Conservation (phyloP, 768 basidiomycete species). For the Suillus sp. region DNA sequence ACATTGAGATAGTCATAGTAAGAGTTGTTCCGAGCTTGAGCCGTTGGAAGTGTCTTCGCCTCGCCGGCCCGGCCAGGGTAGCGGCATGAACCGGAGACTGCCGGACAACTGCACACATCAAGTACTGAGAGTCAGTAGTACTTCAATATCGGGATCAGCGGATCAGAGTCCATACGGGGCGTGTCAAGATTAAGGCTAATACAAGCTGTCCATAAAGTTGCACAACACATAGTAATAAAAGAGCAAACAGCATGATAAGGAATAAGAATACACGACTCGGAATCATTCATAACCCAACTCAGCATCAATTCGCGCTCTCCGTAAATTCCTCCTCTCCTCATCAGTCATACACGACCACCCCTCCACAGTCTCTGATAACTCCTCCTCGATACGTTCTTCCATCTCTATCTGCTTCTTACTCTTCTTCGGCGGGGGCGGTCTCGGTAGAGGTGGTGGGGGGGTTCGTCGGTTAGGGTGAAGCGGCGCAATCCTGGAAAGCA, state of each 20-base stretch:
- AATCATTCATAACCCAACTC: conserved; percentile 60
- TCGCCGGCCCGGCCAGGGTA: background rate
- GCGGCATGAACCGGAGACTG: no score
- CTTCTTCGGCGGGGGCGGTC: conserved; percentile 73
- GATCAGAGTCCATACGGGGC: background rate
- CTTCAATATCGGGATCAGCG: no score
- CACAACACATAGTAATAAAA: background rate
- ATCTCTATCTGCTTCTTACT: conserved; percentile 75
- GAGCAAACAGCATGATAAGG: background rate
- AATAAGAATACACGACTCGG: background rate
- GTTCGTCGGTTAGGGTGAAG: conserved; percentile 73
- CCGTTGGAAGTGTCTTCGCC: no score
- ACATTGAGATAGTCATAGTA: background rate
- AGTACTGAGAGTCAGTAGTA: no score
- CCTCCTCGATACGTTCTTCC: conserved; percentile 82
- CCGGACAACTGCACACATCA: no score
- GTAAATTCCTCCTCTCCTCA: conserved; percentile 51
- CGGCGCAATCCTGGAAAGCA: conserved; percentile 71
- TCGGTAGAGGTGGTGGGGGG: conserved; percentile 72
- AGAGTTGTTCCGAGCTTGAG: background rate
- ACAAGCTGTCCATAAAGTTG: background rate
- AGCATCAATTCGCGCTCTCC: conserved; percentile 60
- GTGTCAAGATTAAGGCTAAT: background rate
- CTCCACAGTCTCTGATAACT: conserved; percentile 71
- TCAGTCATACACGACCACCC: conserved; percentile 53